Evolutionary conservation across 2,329 filamentous ascomycete species (phyloP).

Genomic region (Lachnellula suecica): DNA sequence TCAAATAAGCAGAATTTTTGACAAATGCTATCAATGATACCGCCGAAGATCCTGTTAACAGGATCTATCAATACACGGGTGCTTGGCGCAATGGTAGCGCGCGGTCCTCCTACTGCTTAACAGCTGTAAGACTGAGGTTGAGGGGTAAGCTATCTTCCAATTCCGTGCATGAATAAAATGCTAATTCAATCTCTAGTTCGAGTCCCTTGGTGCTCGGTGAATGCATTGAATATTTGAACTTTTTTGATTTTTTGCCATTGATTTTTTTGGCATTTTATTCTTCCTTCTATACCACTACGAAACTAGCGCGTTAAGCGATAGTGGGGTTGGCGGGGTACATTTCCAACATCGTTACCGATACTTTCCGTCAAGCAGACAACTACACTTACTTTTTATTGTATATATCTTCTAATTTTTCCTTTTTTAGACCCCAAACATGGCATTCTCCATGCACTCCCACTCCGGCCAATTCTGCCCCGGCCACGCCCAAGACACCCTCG

Average conservation of each 20-base stretch:
- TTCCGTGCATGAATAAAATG: not conserved
- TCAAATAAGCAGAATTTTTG: not conserved
- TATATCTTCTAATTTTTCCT: not conserved
- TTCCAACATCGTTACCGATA: too few species aligned
- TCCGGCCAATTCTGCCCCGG: conserved; percentile 94
- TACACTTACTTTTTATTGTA: not conserved
- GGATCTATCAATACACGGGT: conserved; percentile 9
- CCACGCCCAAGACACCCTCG: conserved; percentile 82
- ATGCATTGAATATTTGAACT: not conserved
- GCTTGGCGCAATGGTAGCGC: conserved; percentile 48
- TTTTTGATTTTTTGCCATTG: not conserved
- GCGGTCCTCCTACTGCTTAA: conserved; percentile 43
- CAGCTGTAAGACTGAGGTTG: conserved; percentile 43
- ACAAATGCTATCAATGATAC: conserved; percentile 6
- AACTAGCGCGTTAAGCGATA: not conserved
- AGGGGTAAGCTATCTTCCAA: conserved; percentile 24
- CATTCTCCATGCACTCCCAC: conserved; percentile 96
- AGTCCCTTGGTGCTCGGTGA: conserved; percentile 22
- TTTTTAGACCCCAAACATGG: conserved; percentile 55
- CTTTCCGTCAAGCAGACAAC: too few species aligned
- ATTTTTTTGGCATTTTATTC: not conserved
- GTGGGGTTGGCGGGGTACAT: too few species aligned
- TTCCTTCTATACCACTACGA: not conserved
- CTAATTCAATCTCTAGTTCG: conserved; percentile 4
- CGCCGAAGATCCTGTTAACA: conserved; percentile 10